These are phyloP conservation scores for Miamiensis avidus DNA, from an alignment of 169 alveolate species.

Conservation along the genomic window DNA sequence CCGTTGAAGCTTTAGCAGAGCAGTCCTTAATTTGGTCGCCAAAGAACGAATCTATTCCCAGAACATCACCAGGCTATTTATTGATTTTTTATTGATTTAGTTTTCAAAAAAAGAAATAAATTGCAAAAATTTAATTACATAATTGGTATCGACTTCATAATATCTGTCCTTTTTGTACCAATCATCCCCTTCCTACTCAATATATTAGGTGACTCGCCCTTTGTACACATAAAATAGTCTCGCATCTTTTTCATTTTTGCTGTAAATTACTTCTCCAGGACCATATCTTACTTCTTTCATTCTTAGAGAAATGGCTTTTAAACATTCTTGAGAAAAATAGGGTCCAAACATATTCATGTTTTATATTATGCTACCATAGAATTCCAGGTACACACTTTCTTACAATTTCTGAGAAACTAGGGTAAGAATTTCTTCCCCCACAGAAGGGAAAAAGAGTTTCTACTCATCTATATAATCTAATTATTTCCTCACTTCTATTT, in stretches of 20 bases:
- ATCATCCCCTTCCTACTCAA: background rate
- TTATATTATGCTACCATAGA: background rate
- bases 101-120: no score
- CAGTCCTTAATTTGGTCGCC: background rate
- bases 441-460: background rate
- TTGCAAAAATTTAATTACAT: no score
- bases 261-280: background rate
- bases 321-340: background rate
- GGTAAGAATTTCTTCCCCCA: background rate
- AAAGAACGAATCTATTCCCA: background rate
- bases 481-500: background rate
- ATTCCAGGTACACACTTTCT: background rate
- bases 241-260: background rate
- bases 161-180: no score
- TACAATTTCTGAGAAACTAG: background rate
- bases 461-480: background rate
- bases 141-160: background rate
- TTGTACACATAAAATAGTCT: background rate
- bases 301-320: background rate
- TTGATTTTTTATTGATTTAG: no score
- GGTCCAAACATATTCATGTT: background rate
- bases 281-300: background rate
- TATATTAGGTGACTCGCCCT: background rate
- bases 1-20: background rate
- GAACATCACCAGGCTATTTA: background rate